Base-by-base conservation (phyloP, 441 rosid genomes). In the Pelargonium myrrhifolium region DNA sequence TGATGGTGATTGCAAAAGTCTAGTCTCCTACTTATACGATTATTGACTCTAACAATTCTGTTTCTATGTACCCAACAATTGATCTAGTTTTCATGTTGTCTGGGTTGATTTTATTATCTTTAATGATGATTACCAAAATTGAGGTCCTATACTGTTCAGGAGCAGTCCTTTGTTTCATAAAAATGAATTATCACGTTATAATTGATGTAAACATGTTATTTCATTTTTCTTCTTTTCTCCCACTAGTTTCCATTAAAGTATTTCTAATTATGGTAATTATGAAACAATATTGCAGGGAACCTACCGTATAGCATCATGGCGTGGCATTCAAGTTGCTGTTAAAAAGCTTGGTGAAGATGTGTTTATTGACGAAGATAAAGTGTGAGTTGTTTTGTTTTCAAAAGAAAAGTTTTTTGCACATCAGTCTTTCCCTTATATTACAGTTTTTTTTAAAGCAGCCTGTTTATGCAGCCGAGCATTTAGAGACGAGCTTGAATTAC, bases 291-390 rank as follows among this genome's bases (percentile, higher is more conserved):
- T 61, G 21, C 84, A 90, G 99, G 97, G 99, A 72, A 93, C 99
- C 67, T 93, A 82, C 65, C 72, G 85, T 65, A 75, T 79, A 63
- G 96, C 90, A 71, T 83, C 81, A 39, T 93, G 99, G 99, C 93
- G 95, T 60, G 99, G 99, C 17, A 93, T 86, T 67, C 68, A 86
- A 80, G 96, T 93, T 69, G 99, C 96, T n/a, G 97, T 91, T 62
- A 93, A 93, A 73, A 89, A 62, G 77, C 89, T 93, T 39, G 83
- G 76, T 21, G 96, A 88, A 65, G 85, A 88, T 71, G 89, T 93
- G 67, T 55, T 85, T 66, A 64, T 77, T 45, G 89, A 90, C 39
- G 95, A 89, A 0, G 88, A 87, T 67, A 88, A 86, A 93, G 96
- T 93, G 97, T 93, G 76, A 69, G 96, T 80, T 65, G 65, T 70